These are phyloP conservation scores for Lupinus albus DNA, from an alignment of 306 rosid species.

Conservation along the genomic window DNA sequence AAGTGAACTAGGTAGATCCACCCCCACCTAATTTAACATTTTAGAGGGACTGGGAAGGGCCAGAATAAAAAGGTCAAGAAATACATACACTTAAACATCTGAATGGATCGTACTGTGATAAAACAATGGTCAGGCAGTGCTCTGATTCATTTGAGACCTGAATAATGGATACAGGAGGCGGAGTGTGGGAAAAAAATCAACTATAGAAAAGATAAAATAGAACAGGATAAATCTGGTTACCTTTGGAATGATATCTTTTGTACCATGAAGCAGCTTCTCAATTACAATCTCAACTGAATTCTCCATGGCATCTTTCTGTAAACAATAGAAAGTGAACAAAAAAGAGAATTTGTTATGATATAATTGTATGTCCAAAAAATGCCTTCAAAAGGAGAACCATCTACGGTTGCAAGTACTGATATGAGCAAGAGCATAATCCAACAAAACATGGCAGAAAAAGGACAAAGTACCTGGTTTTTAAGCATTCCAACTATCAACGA, in stretches of 20 bases:
- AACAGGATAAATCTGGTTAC: constrained; percentile 48
- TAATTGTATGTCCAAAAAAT: constrained; percentile 12
- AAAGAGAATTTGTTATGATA: background rate
- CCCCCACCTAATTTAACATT: constrained; percentile 1
- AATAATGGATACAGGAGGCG: constrained; percentile 37
- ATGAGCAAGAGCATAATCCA: constrained; percentile 16
- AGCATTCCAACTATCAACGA: constrained; percentile 81
- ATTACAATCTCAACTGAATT: constrained; percentile 92
- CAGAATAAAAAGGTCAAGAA: constrained; percentile 20
- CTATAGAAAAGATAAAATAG: constrained; percentile 18
- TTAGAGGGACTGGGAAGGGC: constrained; percentile 13
- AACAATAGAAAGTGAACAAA: constrained; percentile 21
- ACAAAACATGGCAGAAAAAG: constrained; percentile 27
- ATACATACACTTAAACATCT: constrained; percentile 86
- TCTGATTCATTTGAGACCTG: constrained; percentile 96
- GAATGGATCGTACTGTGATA: constrained; percentile 92
- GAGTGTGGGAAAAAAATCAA: constrained; percentile 25
- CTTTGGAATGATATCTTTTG: constrained; percentile 72
- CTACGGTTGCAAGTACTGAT: background rate
- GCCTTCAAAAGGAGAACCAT: background rate
- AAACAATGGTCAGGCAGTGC: constrained; percentile 82
- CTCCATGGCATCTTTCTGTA: constrained; percentile 86
- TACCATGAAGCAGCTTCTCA: constrained; percentile 94
- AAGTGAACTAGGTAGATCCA: constrained; percentile 7
- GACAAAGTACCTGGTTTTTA: constrained; percentile 69